Conservation (phyloP, 805 yeast species). For the Spathaspora boniae region DNA sequence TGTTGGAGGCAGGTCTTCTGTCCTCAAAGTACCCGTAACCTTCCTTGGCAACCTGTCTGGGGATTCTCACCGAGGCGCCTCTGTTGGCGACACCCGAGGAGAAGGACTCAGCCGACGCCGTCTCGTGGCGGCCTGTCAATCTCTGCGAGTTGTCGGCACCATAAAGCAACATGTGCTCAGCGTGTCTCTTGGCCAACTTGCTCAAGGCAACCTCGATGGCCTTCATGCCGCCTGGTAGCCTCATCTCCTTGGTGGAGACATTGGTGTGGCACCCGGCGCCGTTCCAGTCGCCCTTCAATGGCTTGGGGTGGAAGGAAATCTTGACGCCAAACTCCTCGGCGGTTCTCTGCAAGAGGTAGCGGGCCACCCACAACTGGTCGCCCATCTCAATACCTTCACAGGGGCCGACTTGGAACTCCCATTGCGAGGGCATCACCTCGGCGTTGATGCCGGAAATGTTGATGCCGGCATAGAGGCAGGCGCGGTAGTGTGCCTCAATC, state of each 20-base stretch:
- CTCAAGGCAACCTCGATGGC: constrained; percentile 88
- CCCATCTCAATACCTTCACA: constrained; percentile 95
- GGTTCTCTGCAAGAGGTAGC: constrained; percentile 88
- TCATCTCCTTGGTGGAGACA: constrained; percentile 90
- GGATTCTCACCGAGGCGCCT: constrained; percentile 98
- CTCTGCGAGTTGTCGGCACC: constrained; percentile 95
- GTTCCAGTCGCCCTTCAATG: constrained; percentile 98
- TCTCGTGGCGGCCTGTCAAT: constrained; percentile 98
- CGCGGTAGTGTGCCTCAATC: constrained; percentile 98
- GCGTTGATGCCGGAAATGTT: constrained; percentile 95
- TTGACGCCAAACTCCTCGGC: constrained; percentile 99
- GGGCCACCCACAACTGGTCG: constrained; percentile 94
- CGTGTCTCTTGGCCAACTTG: constrained; percentile 92
- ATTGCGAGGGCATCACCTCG: constrained; percentile 99
- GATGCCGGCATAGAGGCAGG: constrained; percentile 91
- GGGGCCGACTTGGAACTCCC: constrained; percentile 99
- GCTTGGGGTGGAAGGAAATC: constrained; percentile 99
- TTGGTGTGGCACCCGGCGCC: constrained; percentile 99
- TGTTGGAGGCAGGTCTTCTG: constrained; percentile 99
- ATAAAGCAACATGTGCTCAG: constrained; percentile 90
- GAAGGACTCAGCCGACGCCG: constrained; percentile 89
- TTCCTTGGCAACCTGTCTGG: constrained; percentile 97
- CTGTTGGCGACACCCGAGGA: constrained; percentile 99
- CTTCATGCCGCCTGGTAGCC: constrained; percentile 95
- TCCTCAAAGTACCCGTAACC: constrained; percentile 99